Evolutionary conservation across 176 grass and related monocot species (phyloP).

Genomic region (Paspalum vaginatum): DNA sequence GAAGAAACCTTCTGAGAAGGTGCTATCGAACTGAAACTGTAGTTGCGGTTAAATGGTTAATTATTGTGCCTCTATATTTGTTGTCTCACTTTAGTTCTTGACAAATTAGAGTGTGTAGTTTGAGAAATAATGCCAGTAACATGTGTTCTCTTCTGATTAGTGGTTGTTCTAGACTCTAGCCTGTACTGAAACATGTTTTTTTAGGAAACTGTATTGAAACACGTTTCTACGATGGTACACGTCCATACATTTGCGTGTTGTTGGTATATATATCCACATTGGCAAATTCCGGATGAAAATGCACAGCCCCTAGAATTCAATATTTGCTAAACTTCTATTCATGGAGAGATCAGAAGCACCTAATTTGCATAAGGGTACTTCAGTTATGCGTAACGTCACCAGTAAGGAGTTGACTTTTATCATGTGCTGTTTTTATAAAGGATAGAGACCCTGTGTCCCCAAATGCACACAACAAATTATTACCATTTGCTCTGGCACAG

Average conservation of each 20-base stretch:
- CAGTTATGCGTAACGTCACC: neutral
- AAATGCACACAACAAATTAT: too few relatives aligned
- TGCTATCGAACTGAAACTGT: slow-evolving; percentile 24
- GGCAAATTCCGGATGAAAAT: neutral
- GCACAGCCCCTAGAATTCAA: neutral
- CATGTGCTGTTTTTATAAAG: neutral
- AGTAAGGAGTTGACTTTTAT: neutral
- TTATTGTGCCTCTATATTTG: neutral
- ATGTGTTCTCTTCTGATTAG: neutral
- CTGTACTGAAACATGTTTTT: neutral
- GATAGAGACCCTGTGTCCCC: too few relatives aligned
- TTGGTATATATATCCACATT: neutral
- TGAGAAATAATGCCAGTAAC: neutral
- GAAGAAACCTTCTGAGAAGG: slow-evolving; percentile 50
- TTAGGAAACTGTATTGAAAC: neutral
- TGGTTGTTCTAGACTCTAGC: neutral
- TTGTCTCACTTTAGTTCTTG: neutral
- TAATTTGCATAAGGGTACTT: neutral
- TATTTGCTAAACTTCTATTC: neutral
- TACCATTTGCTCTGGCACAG: neutral
- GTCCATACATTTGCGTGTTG: neutral
- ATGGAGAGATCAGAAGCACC: neutral
- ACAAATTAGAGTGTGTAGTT: neutral
- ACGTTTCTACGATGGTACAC: neutral
- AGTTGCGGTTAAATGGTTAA: neutral